Conservation (phyloP, 2,329 filamentous ascomycete species). For the Cryphonectria carpinicola region DNA sequence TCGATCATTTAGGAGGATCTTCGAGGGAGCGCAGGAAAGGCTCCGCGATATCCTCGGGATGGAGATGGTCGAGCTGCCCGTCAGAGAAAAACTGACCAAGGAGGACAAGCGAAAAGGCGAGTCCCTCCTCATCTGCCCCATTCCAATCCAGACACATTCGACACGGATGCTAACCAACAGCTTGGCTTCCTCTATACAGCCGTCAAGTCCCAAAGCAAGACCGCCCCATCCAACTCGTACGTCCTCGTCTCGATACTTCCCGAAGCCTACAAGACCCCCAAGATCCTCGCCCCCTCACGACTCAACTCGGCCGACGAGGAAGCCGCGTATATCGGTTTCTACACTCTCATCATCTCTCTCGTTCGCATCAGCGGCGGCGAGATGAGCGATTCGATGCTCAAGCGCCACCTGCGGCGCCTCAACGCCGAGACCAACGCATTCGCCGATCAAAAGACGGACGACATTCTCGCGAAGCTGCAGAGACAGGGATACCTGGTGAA, state of each 20-base stretch:
- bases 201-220: constrained; percentile 51
- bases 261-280: constrained; percentile 63
- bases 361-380: constrained; percentile 75
- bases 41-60: constrained; percentile 83
- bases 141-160: background rate
- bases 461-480: constrained; percentile 73
- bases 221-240: constrained; percentile 69
- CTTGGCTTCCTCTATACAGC: constrained; percentile 31
- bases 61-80: constrained; percentile 83
- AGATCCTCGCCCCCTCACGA: constrained; percentile 70
- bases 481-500: constrained; percentile 84
- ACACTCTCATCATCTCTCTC: constrained; percentile 77
- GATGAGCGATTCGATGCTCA: constrained; percentile 77
- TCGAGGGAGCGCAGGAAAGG: constrained; percentile 74
- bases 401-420: constrained; percentile 72
- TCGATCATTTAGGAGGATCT: constrained; percentile 76
- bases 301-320: constrained; percentile 70
- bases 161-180: constrained; percentile 6
- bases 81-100: constrained; percentile 78
- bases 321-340: constrained; percentile 79
- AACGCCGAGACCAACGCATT: constrained; percentile 74
- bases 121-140: constrained; percentile 30
- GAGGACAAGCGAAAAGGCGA: constrained; percentile 76
- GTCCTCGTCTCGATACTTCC: constrained; percentile 78
- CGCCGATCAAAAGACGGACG: constrained; percentile 75